Percentiles rank a stretch among this genome's conserved stretches.
These are phyloP conservation scores for Rhizomucor pusillus DNA, from an alignment of 371 early-diverging fungal species.

Conservation along the genomic window DNA sequence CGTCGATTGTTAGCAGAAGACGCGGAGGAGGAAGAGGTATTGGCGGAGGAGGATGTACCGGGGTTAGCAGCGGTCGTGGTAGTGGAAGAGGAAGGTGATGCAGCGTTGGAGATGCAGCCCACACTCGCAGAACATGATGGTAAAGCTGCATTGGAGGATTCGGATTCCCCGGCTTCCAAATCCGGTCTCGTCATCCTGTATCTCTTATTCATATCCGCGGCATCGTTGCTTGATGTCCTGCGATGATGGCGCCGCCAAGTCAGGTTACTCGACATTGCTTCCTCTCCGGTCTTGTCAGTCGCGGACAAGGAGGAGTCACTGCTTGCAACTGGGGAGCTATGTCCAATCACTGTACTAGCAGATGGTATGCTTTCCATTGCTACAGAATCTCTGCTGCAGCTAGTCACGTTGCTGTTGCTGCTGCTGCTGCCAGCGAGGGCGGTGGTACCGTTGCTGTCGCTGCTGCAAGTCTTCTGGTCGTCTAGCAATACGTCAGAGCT, in stretches of 20 bases:
- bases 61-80: conserved; percentile 19
- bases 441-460: conserved; percentile 8
- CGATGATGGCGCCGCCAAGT: conserved; percentile 41
- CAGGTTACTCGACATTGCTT: neutral
- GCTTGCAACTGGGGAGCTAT: no score
- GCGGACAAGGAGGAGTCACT: neutral
- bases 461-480: neutral
- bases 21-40: conserved; percentile 1
- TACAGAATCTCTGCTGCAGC: no score
- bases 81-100: conserved; percentile 10
- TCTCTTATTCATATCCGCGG: conserved; percentile 40
- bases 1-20: conserved; percentile 17
- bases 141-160: conserved; percentile 5
- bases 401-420: no score
- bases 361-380: no score
- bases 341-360: no score
- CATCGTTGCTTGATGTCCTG: conserved; percentile 49
- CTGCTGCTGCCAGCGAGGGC: neutral
- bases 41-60: conserved; percentile 5
- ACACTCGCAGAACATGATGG: conserved; percentile 15
- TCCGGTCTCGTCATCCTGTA: conserved; percentile 34
- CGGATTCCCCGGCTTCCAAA: conserved; percentile 17
- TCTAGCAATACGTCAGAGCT: neutral
- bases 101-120: conserved; percentile 8
- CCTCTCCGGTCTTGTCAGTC: neutral